Evolutionary conservation across 225 moss, liverwort and hornwort genomes (phyloP), one percentile per base, ranked within the genome.

Genomic region (Pseudisothecium myosuroides): DNA sequence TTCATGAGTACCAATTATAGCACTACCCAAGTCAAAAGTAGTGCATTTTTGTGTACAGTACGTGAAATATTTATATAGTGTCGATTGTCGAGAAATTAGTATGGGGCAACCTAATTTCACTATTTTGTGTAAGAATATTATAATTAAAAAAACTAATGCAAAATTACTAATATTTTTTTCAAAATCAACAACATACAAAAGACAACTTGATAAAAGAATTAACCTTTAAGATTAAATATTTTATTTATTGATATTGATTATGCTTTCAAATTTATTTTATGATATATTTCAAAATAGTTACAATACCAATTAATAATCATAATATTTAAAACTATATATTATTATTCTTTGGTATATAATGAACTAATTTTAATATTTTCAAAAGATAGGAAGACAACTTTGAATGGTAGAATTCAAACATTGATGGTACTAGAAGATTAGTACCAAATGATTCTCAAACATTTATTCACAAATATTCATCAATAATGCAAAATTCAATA

Each of bases 91-190:
- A n/a, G n/a, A n/a, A n/a, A n/a, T n/a, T n/a, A n/a, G n/a, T n/a
- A n/a, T n/a, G n/a, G n/a, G n/a, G n/a, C n/a, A n/a, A n/a, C n/a
- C n/a, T n/a, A n/a, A n/a, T n/a, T n/a, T n/a, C n/a, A n/a, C n/a
- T n/a, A n/a, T n/a, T n/a, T n/a, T n/a, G n/a, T n/a, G n/a, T n/a
- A 34, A 76, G 1, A 34, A 34, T 76, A 2, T 50, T 34, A 8
- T 1, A 5, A 20, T 32, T 20, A 2, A 7, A 14, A 17, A 28
- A 19, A 1, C 2, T 22, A 34, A 3, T 54, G 2, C 6, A 77
- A 77, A 24, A 5, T 37, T 37, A 15, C 3, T 3, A 55, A 24
- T 54, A 37, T 77, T 54, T 54, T 37, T 54, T 37, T 15, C 3
- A 37, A 77, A 37, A 37, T 77, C 5, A 37, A 1, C 22, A 76